Evolutionary conservation across 192 early-diverging fungal species (phyloP).

Genomic region (Coemansia umbellata): DNA sequence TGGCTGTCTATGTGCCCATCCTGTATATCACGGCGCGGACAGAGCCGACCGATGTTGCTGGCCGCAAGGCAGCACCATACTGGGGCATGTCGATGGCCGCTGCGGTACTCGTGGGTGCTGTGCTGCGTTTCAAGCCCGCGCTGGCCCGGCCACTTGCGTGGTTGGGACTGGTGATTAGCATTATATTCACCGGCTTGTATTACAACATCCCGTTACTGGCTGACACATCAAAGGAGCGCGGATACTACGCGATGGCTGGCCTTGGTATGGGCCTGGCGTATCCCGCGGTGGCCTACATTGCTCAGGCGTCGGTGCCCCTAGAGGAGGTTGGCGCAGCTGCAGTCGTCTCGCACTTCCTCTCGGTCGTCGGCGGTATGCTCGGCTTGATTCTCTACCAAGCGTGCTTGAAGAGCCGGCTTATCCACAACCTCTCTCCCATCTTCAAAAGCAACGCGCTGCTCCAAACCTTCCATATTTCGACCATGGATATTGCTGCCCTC

Average conservation of each 20-base stretch:
- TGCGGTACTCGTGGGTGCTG: constrained; percentile 14
- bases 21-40: constrained; percentile 38
- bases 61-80: constrained; percentile 36
- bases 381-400: constrained; percentile 47
- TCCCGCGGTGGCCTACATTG: constrained; percentile 23
- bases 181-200: constrained; percentile 37
- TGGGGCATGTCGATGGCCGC: constrained; percentile 33
- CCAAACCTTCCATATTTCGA: constrained; percentile 18
- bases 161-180: constrained; percentile 22
- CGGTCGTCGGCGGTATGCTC: constrained; percentile 46
- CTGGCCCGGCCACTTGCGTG: constrained; percentile 33
- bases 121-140: constrained; percentile 4
- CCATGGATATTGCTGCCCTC: constrained; percentile 43
- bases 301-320: constrained; percentile 32
- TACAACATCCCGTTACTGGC: constrained; percentile 25
- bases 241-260: constrained; percentile 36
- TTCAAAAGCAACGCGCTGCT: constrained; percentile 26
- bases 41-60: constrained; percentile 15
- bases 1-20: constrained; percentile 34
- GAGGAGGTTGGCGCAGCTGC: constrained; percentile 32
- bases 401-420: constrained; percentile 43
- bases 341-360: constrained; percentile 41
- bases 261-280: constrained; percentile 35
- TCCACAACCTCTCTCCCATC: constrained; percentile 24
- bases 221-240: constrained; percentile 21